These are phyloP conservation scores for Globisporangium sylvaticum DNA, from an alignment of 352 stramenopile species.

Conservation along the genomic window DNA sequence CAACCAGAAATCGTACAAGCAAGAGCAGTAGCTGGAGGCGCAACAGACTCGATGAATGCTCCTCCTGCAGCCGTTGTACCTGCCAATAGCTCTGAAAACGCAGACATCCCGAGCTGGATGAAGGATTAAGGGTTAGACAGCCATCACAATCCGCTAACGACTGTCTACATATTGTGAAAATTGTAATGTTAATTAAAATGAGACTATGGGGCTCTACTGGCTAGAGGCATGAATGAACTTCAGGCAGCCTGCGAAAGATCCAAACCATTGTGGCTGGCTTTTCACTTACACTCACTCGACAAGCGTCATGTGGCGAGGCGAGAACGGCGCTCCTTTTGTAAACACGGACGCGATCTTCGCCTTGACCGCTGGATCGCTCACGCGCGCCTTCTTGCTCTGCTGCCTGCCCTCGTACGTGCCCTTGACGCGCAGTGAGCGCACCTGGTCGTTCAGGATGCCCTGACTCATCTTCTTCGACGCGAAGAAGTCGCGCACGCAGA, in stretches of 20 bases:
- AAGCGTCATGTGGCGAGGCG: conserved; percentile 21
- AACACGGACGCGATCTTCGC: conserved; percentile 38
- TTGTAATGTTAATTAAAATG: not conserved
- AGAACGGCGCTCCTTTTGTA: conserved; percentile 16
- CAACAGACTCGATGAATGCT: conserved; percentile 1
- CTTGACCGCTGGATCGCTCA: conserved; percentile 30
- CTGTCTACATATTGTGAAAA: conserved; percentile 9
- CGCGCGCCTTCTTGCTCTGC: conserved; percentile 26
- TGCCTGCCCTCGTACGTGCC: conserved; percentile 29
- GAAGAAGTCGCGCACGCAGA: conserved; percentile 73
- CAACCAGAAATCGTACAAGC: not conserved
- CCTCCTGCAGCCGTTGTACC: no score
- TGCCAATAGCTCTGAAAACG: conserved; percentile 10
- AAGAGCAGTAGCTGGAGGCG: conserved; percentile 5
- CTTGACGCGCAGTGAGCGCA: conserved; percentile 50
- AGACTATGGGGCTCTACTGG: not conserved
- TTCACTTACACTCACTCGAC: not conserved
- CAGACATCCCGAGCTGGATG: conserved; percentile 40
- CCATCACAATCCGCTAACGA: not conserved
- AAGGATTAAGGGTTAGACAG: conserved; percentile 21
- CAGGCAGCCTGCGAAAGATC: no score
- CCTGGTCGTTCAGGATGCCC: conserved; percentile 72
- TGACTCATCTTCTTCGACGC: conserved; percentile 67
- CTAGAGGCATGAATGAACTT: no score
- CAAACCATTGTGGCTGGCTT: no score